phyloP scores from a whole-genome alignment of 179 eudicot genomes.

The Silene noctiflora region DNA sequence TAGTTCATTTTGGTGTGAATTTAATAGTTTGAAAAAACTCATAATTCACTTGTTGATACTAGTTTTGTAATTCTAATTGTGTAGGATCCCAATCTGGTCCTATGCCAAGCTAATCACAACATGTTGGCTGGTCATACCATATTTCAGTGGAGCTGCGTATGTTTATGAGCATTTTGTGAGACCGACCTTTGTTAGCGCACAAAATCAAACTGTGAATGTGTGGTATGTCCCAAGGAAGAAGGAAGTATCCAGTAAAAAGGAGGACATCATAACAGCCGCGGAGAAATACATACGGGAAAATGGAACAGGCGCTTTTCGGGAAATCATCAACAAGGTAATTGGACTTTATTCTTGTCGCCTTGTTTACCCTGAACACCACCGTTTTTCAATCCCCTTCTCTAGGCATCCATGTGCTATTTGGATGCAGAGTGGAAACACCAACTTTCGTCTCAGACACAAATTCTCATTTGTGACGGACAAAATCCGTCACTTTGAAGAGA shows the following conservation, averaged over 20 bases:
- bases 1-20: not conserved
- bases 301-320: conserved; percentile 66
- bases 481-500: too few species aligned
- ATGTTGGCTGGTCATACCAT: conserved; percentile 96
- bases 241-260: conserved; percentile 50
- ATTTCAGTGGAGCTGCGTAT: conserved; percentile 97
- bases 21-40: not conserved
- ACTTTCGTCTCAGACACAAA: too few species aligned
- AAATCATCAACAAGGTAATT: conserved; percentile 56
- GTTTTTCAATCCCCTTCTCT: too few species aligned
- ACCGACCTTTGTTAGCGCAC: conserved; percentile 58
- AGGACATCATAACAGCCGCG: conserved; percentile 76
- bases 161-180: conserved; percentile 89
- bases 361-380: not conserved
- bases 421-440: too few species aligned
- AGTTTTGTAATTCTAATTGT: conserved; percentile 20
- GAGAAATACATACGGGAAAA: conserved; percentile 71
- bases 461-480: too few species aligned
- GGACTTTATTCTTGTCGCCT: not conserved
- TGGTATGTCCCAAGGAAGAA: conserved; percentile 74
- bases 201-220: conserved; percentile 48
- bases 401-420: too few species aligned
- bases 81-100: conserved; percentile 92
- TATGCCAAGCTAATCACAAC: conserved; percentile 71
- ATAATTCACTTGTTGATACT: not conserved